These are phyloP conservation scores for Batkoa obscura DNA, from an alignment of 371 early-diverging fungal genomes.

Conservation along the genomic window DNA sequence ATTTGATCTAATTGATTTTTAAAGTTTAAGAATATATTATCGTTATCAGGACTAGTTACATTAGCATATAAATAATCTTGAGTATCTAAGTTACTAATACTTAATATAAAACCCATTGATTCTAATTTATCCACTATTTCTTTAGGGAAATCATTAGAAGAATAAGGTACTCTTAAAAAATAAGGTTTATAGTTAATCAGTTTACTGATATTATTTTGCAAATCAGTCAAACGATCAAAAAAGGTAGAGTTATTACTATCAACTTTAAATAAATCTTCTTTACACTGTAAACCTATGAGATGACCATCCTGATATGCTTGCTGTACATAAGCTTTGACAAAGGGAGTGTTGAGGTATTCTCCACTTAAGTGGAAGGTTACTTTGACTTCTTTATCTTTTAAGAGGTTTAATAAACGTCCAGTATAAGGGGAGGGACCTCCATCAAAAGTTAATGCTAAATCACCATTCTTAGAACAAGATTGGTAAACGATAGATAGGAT, in stretches of 20 bases:
- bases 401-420: constrained; percentile 1
- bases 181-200: not conserved
- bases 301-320: constrained; percentile 5
- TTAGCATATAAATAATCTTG: not conserved
- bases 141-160: not conserved
- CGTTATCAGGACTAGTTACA: not conserved
- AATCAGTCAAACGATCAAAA: not conserved
- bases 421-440: constrained; percentile 5
- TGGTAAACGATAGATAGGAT: not conserved
- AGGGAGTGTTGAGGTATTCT: constrained; percentile 3
- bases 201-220: not conserved
- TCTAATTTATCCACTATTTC: constrained; percentile 1
- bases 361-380: constrained; percentile 1
- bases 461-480: not conserved
- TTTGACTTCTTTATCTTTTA: constrained; percentile 2
- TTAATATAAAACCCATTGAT: not conserved
- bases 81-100: constrained; percentile 1
- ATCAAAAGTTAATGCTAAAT: constrained; percentile 2
- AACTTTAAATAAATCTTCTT: not conserved
- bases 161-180: constrained; percentile 1
- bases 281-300: not conserved
- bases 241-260: not conserved
- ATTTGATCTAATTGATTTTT: not conserved
- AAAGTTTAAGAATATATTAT: not conserved
- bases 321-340: constrained; percentile 4